Base-by-base conservation (phyloP, 176 grass and related monocot species). In the Musa troglodytarum region DNA sequence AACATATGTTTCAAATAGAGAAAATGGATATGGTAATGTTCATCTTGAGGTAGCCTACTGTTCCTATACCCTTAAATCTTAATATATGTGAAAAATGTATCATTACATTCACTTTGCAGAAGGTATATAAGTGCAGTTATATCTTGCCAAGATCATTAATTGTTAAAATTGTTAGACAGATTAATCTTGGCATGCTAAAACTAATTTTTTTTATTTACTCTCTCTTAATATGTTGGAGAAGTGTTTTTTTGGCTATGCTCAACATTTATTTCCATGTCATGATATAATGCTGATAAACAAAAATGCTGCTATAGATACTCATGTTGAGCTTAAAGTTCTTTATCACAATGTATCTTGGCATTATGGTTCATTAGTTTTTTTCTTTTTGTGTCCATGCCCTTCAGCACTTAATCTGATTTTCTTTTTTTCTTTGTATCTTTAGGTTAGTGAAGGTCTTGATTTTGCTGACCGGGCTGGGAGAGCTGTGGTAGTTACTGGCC, bases 361-460 rank as follows among this genome's bases (percentile, higher is more conserved):
- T 17, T 69, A n/a, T 50, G 9, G 34, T 29, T 78, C 8, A 67
- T 63, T 68, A 65, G 71, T 83, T 52, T 61, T 61, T 82, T 86
- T 56, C 79, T 67, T 43, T 43, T 43, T 43, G 49, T 61, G 53
- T 61, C 50, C 0, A 16, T 56, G 66, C 53, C 8, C 51, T 17
- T 50, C 12, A 17, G 14, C 1, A 15, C 21, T 21, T 76, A 11
- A 12, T 43, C 11, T 19, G 21, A 34, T 17, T 34, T 21, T 73
- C 20, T 9, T 63, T 34, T 63, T 11, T 62, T 7, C 63, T 72
- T 63, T 80, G 52, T 78, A 85, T 69, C 20, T 61, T 19, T 77
- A 97, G 93, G 93, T 97, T 79, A 97, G 94, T 57, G 94, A 93
- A 78, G 90, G 94, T 74, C 94, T 97, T 90, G 94, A 97, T 97